Evolutionary conservation across 768 basidiomycete genomes (phyloP), one percentile per base, ranked within the genome.

Genomic region (Rhodotorula diobovata): DNA sequence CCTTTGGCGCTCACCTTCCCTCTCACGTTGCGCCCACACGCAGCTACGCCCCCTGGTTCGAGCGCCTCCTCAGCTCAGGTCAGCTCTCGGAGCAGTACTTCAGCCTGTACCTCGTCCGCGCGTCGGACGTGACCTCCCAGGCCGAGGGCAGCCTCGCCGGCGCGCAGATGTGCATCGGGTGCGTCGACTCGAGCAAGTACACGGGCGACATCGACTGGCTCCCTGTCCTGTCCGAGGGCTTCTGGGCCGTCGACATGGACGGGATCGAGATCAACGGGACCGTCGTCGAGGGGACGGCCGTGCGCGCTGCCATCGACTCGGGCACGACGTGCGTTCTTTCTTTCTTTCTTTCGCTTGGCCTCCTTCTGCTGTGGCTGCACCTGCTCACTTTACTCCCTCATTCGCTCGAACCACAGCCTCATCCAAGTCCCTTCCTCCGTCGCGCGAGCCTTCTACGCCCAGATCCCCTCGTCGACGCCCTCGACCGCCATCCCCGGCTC

Each of bases 11-110:
- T 4, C 28, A 34, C 20, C 48, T 65, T 41, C 10, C 65, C 66
- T 1, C 41, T 34, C 37, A 37, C 57, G 5, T 12, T 18, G 12
- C 41, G 41, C 14, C 41, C 41, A 43, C 14, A 43, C 54, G 55
- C 45, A 34, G 64, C 37, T 74, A 74, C 67, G 67, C 67, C 9
- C 62, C 73, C 16, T 64, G 63, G 55, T 72, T 76, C 55, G 75
- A 77, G 63, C 74, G 76, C 57, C 65, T 76, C 32, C 60, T 72
- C 48, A n/a, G 34, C 15, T 25, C 32, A 25, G 46, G 43, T 53
- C 28, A 3, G 25, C 48, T 75, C 37, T n/a, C 65, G 18, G 61
- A 76, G 28, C 70, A 43, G n/a, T 68, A 73, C 61, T 73, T 76
- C 39, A 4, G n/a, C 11, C 48, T 76, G 50, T 72, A 68, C 45